Evolutionary conservation across 202 grass and related monocot species (phyloP).

Genomic region (Zoysia matrella): DNA sequence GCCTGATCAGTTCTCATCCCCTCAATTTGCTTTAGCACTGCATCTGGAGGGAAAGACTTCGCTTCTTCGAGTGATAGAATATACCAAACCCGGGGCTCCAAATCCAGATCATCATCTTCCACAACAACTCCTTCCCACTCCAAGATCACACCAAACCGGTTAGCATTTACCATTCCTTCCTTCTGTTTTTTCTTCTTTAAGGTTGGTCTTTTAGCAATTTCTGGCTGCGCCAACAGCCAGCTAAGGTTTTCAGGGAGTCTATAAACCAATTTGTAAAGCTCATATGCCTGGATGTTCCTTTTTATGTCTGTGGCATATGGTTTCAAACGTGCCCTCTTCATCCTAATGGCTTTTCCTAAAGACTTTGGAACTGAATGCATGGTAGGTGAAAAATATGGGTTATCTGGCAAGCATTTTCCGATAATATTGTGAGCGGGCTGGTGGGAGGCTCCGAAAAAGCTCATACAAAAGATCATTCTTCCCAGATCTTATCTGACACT

Average conservation of each 20-base stretch:
- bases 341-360: slow-evolving; percentile 17
- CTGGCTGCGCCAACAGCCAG: slow-evolving; percentile 54
- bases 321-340: slow-evolving; percentile 35
- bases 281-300: slow-evolving; percentile 43
- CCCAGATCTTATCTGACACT: slow-evolving; percentile 15
- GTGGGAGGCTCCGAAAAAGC: slow-evolving; percentile 25
- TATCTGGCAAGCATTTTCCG: slow-evolving; percentile 37
- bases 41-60: slow-evolving; percentile 65
- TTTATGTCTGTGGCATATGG: slow-evolving; percentile 48
- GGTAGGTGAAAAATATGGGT: slow-evolving; percentile 11
- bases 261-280: slow-evolving; percentile 56
- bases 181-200: slow-evolving; percentile 54
- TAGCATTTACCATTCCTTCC: slow-evolving; percentile 20
- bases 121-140: slow-evolving; percentile 80
- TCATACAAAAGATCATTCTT: slow-evolving; percentile 49
- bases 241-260: slow-evolving; percentile 68
- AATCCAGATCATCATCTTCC: slow-evolving; percentile 62
- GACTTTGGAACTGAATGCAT: slow-evolving; percentile 34
- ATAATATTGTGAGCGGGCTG: slow-evolving; percentile 30
- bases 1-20: slow-evolving; percentile 73
- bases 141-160: slow-evolving; percentile 75
- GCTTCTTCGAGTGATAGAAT: slow-evolving; percentile 62
- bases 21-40: slow-evolving; percentile 62
- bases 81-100: slow-evolving; percentile 70
- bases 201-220: slow-evolving; percentile 34